Conservation (phyloP, 1,139 yeast genomes). For the Diutina rugosa region DNA sequence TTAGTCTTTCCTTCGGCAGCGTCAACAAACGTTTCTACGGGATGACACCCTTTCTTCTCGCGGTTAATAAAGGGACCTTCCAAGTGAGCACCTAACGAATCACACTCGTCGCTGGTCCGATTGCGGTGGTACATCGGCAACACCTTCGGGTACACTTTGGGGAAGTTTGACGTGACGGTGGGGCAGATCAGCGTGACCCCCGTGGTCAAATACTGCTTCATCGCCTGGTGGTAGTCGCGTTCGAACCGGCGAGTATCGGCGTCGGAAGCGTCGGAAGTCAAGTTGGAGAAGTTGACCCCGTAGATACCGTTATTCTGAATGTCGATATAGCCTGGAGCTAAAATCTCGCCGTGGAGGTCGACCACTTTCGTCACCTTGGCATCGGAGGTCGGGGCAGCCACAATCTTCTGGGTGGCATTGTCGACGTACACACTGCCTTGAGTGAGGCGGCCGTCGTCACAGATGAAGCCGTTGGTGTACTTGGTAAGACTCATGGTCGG, state of each 20-base stretch:
- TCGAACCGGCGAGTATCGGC: slow-evolving; percentile 20
- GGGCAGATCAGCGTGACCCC: slow-evolving; percentile 55
- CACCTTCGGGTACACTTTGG: slow-evolving; percentile 38
- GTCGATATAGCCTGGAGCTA: slow-evolving; percentile 52
- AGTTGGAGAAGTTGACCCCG: slow-evolving; percentile 42
- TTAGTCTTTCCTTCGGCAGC: slow-evolving; percentile 22
- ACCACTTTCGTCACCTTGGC: slow-evolving; percentile 12
- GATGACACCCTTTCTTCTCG: slow-evolving; percentile 52
- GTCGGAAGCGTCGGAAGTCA: slow-evolving; percentile 20
- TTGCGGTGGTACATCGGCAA: slow-evolving; percentile 32
- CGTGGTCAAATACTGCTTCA: slow-evolving; percentile 35
- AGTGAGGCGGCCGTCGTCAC: slow-evolving; percentile 35
- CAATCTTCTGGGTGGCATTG: slow-evolving; percentile 30
- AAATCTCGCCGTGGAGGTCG: slow-evolving; percentile 34
- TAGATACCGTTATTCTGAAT: slow-evolving; percentile 52
- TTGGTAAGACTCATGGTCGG: neutral
- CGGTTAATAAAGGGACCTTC: slow-evolving; percentile 52
- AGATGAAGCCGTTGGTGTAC: slow-evolving; percentile 39
- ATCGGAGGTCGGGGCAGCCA: slow-evolving; percentile 12
- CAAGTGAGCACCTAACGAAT: slow-evolving; percentile 49
- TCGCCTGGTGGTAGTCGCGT: slow-evolving; percentile 27
- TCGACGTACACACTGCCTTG: slow-evolving; percentile 35
- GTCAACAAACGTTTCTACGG: slow-evolving; percentile 39
- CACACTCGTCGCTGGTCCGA: slow-evolving; percentile 26
- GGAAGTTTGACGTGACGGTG: slow-evolving; percentile 44